Evolutionary conservation across 768 basidiomycete genomes (phyloP).

Genomic region (Psilocybe azurescens): DNA sequence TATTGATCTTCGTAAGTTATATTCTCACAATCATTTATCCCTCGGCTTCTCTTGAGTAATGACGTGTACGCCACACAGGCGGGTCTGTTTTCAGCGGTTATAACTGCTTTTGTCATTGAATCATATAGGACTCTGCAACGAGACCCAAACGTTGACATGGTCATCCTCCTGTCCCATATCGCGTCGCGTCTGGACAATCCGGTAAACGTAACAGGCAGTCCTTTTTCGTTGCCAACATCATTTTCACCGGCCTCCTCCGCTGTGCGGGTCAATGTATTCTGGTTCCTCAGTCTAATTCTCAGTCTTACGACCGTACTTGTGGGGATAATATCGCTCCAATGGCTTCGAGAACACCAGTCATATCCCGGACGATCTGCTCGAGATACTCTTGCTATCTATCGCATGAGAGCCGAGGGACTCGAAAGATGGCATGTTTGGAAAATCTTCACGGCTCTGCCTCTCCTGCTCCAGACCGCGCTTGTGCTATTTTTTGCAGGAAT

Average conservation of each 20-base stretch:
- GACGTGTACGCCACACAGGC: conserved; percentile 13
- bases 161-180: conserved; percentile 15
- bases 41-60: too few relatives aligned
- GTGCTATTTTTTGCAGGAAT: conserved; percentile 32
- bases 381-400: conserved; percentile 15
- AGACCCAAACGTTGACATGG: conserved; percentile 13
- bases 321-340: conserved; percentile 14
- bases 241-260: background rate
- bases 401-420: conserved; percentile 30
- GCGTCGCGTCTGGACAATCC: background rate
- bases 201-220: background rate
- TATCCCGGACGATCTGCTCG: background rate
- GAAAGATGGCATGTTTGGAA: conserved; percentile 27
- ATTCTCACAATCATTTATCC: background rate
- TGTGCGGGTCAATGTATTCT: conserved; percentile 12
- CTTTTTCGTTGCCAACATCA: background rate
- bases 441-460: conserved; percentile 28
- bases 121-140: conserved; percentile 17
- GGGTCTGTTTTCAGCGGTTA: conserved; percentile 24
- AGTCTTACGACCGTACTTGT: conserved; percentile 14
- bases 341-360: conserved; percentile 13
- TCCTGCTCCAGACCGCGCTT: conserved; percentile 30
- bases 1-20: conserved; percentile 25
- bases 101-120: conserved; percentile 14
- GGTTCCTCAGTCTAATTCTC: conserved; percentile 14